Evolutionary conservation across 139 green algal species (phyloP).

Genomic region (Penium margaritaceum): DNA sequence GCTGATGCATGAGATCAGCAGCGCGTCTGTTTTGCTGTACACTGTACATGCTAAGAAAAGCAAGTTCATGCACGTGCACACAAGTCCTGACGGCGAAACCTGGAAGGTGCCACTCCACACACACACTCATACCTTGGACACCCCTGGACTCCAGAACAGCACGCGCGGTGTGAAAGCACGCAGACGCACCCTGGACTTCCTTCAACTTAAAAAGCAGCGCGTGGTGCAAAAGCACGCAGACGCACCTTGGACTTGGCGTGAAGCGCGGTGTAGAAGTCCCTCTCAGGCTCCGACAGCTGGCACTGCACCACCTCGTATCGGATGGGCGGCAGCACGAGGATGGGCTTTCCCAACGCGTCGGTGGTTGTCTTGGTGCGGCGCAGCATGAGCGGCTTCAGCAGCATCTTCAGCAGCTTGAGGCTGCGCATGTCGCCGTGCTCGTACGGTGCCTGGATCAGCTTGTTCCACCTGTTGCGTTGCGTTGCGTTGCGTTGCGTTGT

Average conservation of each 20-base stretch:
- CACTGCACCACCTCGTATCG: constrained; percentile 23
- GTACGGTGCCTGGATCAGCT: constrained; percentile 45
- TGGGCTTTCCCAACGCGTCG: constrained; percentile 30
- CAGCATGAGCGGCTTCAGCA: constrained; percentile 43
- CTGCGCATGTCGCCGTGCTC: constrained; percentile 41
- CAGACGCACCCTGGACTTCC: not conserved
- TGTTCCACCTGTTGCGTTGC: constrained; percentile 42
- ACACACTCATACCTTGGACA: too few relatives aligned
- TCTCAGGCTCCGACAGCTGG: constrained; percentile 27
- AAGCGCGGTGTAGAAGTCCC: constrained; percentile 47
- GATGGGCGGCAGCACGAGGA: constrained; percentile 37
- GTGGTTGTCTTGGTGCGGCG: constrained; percentile 41
- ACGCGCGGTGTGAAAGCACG: too few relatives aligned
- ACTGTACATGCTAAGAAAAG: too few relatives aligned
- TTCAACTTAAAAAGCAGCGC: not conserved
- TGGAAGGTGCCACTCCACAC: too few relatives aligned
- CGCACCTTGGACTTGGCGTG: constrained; percentile 42
- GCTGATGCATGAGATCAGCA: too few relatives aligned
- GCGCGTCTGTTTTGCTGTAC: too few relatives aligned
- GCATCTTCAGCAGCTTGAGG: constrained; percentile 36
- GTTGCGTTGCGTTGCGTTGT: too few relatives aligned
- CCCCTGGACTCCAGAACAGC: too few relatives aligned
- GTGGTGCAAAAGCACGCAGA: not conserved
- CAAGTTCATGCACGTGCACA: too few relatives aligned
- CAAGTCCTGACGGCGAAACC: too few relatives aligned